Evolutionary conservation across 2,329 filamentous ascomycete genomes (phyloP), one percentile per base, ranked within the genome.

Genomic region (Fulvia fulva): DNA sequence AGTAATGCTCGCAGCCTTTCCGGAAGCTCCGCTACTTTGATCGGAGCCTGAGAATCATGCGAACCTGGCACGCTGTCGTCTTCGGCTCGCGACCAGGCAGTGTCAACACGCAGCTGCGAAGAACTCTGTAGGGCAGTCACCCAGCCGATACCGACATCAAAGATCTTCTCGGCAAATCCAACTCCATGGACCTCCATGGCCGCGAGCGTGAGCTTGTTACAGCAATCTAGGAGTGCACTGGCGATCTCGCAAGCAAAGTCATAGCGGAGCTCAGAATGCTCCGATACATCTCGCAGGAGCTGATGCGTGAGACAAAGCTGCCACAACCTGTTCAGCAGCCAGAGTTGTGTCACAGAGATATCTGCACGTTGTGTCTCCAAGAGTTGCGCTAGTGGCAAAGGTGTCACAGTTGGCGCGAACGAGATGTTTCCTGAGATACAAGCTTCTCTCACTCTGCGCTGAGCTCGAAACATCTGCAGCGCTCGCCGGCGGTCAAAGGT

Each of bases 181-280:
- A 77, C 73, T 3, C 75, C 76, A 58, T 77, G 75, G 0, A 74
- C 73, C 57, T 78, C 76, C 73, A 77, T 75, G 1, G 76, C 72
- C 56, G 61, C 53, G 21, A 68, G 57, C 9, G 53, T 71, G 66
- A 51, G 72, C 16, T 68, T 67, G 34, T 66, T 67, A 55, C 74
- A 76, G 30, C 73, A 64, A 37, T 70, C 64, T 4, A 77, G 59
- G 1, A 75, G 68, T 9, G 68, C 67, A 47, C 71, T 65, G 1
- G 73, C 75, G 60, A 76, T 59, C 14, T 68, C 58, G 26, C 65
- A 68, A 11, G 75, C 72, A 53, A 75, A 77, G 14, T 71, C 65
- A 21, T 72, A 73, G 21, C 67, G 68, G 28, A 77, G 61, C 47
- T 77, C 75, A 7, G 67, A 65, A 19, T 73, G 71, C 5, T 76